Evolutionary conservation across 2,329 filamentous ascomycete species (phyloP).

Genomic region (Monosporascus ibericus): DNA sequence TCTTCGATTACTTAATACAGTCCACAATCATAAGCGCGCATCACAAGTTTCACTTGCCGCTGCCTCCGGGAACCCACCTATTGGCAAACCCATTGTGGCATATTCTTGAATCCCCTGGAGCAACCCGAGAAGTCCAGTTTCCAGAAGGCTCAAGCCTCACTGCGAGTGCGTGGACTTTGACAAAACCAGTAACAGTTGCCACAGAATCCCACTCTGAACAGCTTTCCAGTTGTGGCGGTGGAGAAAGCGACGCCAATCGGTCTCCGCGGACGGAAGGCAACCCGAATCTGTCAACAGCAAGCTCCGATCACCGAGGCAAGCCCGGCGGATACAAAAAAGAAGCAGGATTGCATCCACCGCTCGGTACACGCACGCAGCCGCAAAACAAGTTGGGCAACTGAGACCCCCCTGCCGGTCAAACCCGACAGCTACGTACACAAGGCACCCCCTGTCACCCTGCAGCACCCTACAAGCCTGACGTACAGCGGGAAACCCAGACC

Average conservation of each 20-base stretch:
- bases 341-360: conserved; percentile 4
- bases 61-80: neutral
- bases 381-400: conserved; percentile 6
- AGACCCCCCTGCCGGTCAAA: conserved; percentile 4
- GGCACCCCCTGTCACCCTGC: neutral
- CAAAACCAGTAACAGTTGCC: neutral
- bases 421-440: conserved; percentile 3
- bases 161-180: neutral
- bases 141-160: neutral
- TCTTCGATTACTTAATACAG: conserved; percentile 6
- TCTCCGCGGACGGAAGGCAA: neutral
- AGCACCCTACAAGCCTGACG: neutral
- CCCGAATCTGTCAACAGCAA: neutral
- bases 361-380: neutral
- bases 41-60: conserved; percentile 1
- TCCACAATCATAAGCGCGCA: conserved; percentile 9
- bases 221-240: neutral
- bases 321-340: neutral
- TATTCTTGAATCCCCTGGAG: neutral
- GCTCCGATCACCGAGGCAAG: neutral
- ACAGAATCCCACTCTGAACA: neutral
- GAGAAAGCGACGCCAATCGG: neutral
- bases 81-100: neutral
- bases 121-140: neutral
- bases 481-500: neutral